Percentiles rank a stretch among this genome's conserved stretches.
Conservation (phyloP, 371 early-diverging fungal species). For the Actinomortierella ambigua region DNA sequence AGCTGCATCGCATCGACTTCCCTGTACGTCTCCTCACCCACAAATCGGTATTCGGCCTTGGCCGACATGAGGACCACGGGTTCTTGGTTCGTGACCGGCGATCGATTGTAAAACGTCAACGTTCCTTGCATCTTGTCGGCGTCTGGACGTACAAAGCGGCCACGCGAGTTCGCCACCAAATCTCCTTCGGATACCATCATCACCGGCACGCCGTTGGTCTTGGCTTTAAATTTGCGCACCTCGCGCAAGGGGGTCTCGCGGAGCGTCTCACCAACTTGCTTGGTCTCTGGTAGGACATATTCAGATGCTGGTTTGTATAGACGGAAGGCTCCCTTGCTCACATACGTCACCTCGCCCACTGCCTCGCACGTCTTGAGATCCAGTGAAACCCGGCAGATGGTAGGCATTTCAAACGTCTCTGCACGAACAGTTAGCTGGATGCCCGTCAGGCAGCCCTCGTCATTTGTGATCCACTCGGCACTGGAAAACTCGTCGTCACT, state of each 20-base stretch:
- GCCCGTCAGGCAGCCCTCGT: conserved; percentile 36
- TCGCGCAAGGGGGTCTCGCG: conserved; percentile 25
- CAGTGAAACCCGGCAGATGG: conserved; percentile 18
- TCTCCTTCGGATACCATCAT: conserved; percentile 28
- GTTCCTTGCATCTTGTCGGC: conserved; percentile 44
- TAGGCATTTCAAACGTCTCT: conserved; percentile 25
- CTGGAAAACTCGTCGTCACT: conserved; percentile 23
- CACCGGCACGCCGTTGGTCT: conserved; percentile 15
- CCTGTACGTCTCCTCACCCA: conserved; percentile 46
- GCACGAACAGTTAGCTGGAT: conserved; percentile 34
- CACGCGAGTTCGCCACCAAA: conserved; percentile 36
- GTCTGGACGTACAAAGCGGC: conserved; percentile 20
- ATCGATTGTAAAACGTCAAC: conserved; percentile 45
- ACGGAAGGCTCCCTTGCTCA: conserved; percentile 38
- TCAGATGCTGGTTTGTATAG: conserved; percentile 41
- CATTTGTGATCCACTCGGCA: conserved; percentile 46
- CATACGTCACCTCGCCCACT: conserved; percentile 20
- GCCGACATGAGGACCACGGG: conserved; percentile 36
- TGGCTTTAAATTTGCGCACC: conserved; percentile 32
- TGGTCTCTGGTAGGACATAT: conserved; percentile 42
- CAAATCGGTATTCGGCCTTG: conserved; percentile 47
- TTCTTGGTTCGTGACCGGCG: conserved; percentile 22
- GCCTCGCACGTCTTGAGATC: conserved; percentile 22
- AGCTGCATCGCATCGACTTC: conserved; percentile 1
- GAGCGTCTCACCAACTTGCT: conserved; percentile 25